Evolutionary conservation across 306 rosid species (phyloP).

Genomic region (Quercus wislizeni): DNA sequence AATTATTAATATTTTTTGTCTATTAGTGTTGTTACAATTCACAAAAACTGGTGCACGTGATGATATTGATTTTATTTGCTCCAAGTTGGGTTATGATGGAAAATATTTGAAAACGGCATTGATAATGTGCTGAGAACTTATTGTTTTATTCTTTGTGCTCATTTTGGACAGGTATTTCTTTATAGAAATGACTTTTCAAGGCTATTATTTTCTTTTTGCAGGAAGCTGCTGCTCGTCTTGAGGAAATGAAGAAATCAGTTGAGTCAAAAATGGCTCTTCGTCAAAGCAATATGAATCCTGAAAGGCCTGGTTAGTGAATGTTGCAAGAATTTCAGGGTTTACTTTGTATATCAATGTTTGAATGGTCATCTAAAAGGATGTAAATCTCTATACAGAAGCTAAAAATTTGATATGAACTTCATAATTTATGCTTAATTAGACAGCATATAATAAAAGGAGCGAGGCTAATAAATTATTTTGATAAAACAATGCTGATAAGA

Average conservation of each 20-base stretch:
- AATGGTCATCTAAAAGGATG: neutral
- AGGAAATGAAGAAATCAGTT: slow-evolving; percentile 82
- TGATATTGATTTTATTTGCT: neutral
- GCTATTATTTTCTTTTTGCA: slow-evolving; percentile 17
- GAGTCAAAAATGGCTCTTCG: slow-evolving; percentile 88
- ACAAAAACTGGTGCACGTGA: neutral
- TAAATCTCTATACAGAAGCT: neutral
- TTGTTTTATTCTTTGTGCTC: neutral
- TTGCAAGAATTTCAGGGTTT: slow-evolving; percentile 4
- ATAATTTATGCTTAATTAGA: neutral
- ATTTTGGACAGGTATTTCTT: slow-evolving; percentile 11
- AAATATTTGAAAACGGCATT: neutral
- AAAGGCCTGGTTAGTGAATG: slow-evolving; percentile 81
- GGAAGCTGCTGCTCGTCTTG: slow-evolving; percentile 90
- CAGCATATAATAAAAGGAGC: neutral
- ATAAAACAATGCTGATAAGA: neutral
- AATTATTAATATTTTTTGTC: neutral
- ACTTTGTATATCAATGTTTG: neutral
- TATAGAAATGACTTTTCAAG: slow-evolving; percentile 12
- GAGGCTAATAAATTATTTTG: neutral
- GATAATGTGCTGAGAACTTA: neutral
- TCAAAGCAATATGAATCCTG: slow-evolving; percentile 89
- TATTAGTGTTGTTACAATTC: neutral
- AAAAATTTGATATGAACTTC: neutral
- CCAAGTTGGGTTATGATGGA: neutral